Conservation (phyloP, 2,329 filamentous ascomycete genomes). For the Neofusicoccum sp. region DNA sequence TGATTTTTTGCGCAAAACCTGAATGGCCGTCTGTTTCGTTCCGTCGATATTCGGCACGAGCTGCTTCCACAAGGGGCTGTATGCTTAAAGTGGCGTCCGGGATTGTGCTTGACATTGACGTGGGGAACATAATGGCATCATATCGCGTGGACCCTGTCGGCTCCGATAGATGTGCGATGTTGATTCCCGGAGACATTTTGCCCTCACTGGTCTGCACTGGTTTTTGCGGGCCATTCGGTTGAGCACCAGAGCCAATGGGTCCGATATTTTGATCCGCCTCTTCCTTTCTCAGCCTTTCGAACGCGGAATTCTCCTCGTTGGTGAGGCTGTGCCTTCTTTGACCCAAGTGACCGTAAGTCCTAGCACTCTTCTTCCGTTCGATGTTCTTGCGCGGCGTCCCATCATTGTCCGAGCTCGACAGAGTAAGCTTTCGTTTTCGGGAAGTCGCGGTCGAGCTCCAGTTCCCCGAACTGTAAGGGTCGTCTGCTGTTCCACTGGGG, state of each 20-base stretch:
- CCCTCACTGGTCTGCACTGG: neutral
- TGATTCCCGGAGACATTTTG: neutral
- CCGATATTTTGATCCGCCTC: neutral
- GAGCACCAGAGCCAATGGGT: neutral
- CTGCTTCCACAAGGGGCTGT: constrained; percentile 42
- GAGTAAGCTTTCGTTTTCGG: neutral
- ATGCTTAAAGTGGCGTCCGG: constrained; percentile 46
- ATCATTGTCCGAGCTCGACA: neutral
- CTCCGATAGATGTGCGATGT: neutral
- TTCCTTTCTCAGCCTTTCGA: neutral
- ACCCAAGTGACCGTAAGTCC: constrained; percentile 6
- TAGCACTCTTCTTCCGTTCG: neutral
- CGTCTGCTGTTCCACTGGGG: neutral
- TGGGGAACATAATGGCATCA: constrained; percentile 37
- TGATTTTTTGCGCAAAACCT: constrained; percentile 23
- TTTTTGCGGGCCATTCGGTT: neutral
- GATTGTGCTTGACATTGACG: constrained; percentile 44
- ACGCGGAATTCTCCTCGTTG: neutral
- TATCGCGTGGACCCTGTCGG: constrained; percentile 29
- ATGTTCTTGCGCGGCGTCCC: neutral
- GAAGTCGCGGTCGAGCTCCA: neutral
- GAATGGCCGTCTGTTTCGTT: constrained; percentile 20
- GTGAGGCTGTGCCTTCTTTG: neutral
- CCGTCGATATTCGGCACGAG: constrained; percentile 31
- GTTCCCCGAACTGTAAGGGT: neutral